phyloP scores from a whole-genome alignment of 331 rosid genomes.

The Malus hybrid region DNA sequence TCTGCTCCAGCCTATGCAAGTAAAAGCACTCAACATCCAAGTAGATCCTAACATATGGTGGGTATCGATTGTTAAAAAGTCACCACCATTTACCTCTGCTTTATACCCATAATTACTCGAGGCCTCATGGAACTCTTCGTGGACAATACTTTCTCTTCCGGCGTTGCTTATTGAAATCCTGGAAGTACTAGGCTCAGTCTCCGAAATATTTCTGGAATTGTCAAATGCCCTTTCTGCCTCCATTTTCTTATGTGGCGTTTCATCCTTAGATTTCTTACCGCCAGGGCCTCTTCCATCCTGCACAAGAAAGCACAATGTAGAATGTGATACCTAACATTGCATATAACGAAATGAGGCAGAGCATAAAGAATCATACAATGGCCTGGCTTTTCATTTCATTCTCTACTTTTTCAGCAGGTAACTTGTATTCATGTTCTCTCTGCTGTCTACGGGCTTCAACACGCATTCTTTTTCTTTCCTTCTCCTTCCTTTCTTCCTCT shows the following conservation, averaged over 20 bases:
- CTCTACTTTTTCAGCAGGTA: constrained; percentile 46
- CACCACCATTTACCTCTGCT: constrained; percentile 33
- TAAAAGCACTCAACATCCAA: neutral
- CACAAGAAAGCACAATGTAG: constrained; percentile 17
- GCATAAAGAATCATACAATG: constrained; percentile 29
- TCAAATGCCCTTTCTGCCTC: constrained; percentile 21
- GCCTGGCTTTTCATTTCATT: constrained; percentile 29
- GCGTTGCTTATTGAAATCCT: constrained; percentile 25
- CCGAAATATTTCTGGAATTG: constrained; percentile 21
- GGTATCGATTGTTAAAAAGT: neutral
- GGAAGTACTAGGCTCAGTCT: constrained; percentile 21
- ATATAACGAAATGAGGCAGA: neutral
- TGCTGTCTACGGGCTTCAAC: constrained; percentile 50
- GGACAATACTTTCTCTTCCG: constrained; percentile 25
- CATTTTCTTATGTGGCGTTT: constrained; percentile 15
- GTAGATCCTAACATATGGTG: neutral
- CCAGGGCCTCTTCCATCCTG: constrained; percentile 47
- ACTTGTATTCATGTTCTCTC: constrained; percentile 48
- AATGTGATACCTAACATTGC: constrained; percentile 11
- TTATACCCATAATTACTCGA: constrained; percentile 20
- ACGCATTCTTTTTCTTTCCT: constrained; percentile 68
- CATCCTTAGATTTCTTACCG: constrained; percentile 32
- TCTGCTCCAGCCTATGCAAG: neutral
- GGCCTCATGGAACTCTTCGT: constrained; percentile 17
- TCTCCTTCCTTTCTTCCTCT: constrained; percentile 72